Evolutionary conservation across 2,329 filamentous ascomycete species (phyloP), one percentile per base, ranked within the genome.

Genomic region (Geoglossum cookeanum): DNA sequence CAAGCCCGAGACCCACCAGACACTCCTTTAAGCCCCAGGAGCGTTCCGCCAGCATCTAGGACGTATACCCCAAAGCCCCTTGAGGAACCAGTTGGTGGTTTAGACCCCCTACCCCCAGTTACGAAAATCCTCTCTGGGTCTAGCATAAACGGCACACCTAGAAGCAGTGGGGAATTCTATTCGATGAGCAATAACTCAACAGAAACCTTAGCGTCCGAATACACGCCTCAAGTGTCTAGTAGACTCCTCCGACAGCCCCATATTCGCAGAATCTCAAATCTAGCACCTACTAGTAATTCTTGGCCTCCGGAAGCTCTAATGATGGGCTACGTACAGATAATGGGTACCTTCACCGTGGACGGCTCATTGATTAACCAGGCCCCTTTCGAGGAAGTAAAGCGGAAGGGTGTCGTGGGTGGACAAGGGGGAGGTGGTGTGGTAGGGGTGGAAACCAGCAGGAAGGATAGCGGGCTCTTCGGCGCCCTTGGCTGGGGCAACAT

Each of bases 291-390:
- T 71, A 72, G 52, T 67, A 73, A 45, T 30, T 30, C 61, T 63
- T 65, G 74, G 71, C 68, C 74, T 44, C 81, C 87, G 0, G 90
- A 97, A 67, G 83, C 84, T 1, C 72, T 98, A 57, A 94, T 98
- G 81, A 98, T 98, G 92, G 92, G 90, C 0, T 98, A 94, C 69
- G 91, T 87, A 2, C 92, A 98, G 64, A 80, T 97, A 1, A 86
- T 88, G 68, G 92, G 92, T 3, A 90, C 87, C 0, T 98, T 98
- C 64, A 88, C 83, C 0, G 72, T 98, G 5, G 92, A 98, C 66
- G 89, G 89, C 0, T 95, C 92, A 1, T 73, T 98, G 27, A 82
- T 98, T 59, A 91, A 94, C 64, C 82, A 94, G 44, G 81, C 81
- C 0, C 87, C 87, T 0, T 98, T 98, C 64, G 92, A 98, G 66